Evolutionary conservation across 345 rosid species (phyloP).

Genomic region (Lumnitzera racemosa): DNA sequence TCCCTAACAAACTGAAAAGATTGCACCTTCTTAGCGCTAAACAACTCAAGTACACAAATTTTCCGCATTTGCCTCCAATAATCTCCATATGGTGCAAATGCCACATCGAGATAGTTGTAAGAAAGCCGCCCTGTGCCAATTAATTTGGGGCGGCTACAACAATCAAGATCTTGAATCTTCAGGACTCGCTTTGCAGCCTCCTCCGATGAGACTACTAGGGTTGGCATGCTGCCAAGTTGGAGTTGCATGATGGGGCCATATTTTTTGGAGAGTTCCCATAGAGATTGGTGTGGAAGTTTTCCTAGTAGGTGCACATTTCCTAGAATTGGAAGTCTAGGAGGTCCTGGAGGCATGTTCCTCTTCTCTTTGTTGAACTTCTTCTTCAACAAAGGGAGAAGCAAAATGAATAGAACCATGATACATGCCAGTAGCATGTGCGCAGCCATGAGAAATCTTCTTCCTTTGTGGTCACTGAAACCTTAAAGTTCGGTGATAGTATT

Average conservation of each 20-base stretch:
- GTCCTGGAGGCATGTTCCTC: no score
- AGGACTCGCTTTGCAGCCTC: constrained; percentile 16
- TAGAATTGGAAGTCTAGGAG: no score
- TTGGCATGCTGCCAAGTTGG: constrained; percentile 16
- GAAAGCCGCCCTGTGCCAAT: constrained; percentile 21
- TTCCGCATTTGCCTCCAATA: constrained; percentile 20
- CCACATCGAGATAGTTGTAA: constrained; percentile 22
- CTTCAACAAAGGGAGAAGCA: no score
- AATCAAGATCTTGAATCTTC: constrained; percentile 16
- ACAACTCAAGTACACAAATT: constrained; percentile 19
- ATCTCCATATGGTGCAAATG: constrained; percentile 18
- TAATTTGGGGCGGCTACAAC: constrained; percentile 12
- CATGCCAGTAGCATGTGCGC: no score
- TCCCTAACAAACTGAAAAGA: constrained; percentile 17
- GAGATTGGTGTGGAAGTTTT: constrained; percentile 9
- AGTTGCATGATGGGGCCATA: constrained; percentile 26
- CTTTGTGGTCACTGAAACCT: no score
- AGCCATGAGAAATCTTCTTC: no score
- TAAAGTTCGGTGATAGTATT: no score
- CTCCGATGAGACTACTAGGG: constrained; percentile 20
- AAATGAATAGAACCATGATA: no score
- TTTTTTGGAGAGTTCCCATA: constrained; percentile 11
- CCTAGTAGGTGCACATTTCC: no score
- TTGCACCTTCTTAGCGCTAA: constrained; percentile 12
- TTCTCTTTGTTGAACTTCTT: no score